Evolutionary conservation across 164 flowering plant species (phyloP), one percentile per base, ranked within the genome.

Genomic region (Annona squamosa): DNA sequence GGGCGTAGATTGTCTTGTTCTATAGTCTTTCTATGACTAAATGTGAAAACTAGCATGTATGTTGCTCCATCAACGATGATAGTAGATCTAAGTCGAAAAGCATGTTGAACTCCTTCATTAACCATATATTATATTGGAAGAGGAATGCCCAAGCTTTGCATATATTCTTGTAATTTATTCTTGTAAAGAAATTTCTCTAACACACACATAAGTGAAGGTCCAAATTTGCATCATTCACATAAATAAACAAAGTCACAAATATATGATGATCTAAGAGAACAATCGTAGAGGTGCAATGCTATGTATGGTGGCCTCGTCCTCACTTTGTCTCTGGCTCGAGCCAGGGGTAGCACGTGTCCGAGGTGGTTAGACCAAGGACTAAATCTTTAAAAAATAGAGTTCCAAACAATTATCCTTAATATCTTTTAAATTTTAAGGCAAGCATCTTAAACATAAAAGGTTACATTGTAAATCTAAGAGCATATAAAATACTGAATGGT

Each of bases 21-120:
- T 17, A 91, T 91, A 4, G 76, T 83, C 72, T 85, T 87, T 7
- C 78, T 74, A 13, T 81, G 79, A 3, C 61, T 42, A 72, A 85
- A 89, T 3, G 85, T 81, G 16, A 77, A 62, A 1, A 52, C 45
- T 6, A 89, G 79, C 12, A 71, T 76, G 63, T 79, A 85, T 2
- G 48, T 37, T 19, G 4, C 78, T 48, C 88, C 89, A 75, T 83
- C 80, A 1, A 89, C 79, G 47, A 48, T 16, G n/a, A 87, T 89
- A 16, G 81, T 79, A 7, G 85, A 71, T 70, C 84, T 79, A 67
- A 85, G 87, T 52, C 46, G 74, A 0, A 87, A 87, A 1, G 76
- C 78, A 80, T 84, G 85, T 43, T 43, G 67, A 17, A 44, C 10
- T 26, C 89, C 90, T 71, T 86, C 86, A 70, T 85, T 85, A 12